Evolutionary conservation across 306 rosid species (phyloP).

Genomic region (Cajanus cajan): DNA sequence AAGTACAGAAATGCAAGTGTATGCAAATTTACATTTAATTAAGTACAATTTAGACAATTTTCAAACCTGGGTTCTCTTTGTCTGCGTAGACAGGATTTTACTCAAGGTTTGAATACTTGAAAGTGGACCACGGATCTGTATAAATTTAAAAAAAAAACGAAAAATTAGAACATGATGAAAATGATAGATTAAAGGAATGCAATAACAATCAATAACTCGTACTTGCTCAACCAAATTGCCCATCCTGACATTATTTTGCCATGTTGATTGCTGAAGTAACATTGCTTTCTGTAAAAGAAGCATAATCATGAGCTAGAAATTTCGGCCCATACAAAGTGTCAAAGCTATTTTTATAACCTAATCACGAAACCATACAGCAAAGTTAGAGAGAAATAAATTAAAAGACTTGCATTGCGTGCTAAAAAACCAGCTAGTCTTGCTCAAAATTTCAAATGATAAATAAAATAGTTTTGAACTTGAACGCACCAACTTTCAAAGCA

Average conservation of each 20-base stretch:
- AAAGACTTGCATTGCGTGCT: slow-evolving; percentile 1
- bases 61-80: slow-evolving; percentile 79
- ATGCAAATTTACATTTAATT: slow-evolving; percentile 18
- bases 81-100: slow-evolving; percentile 78
- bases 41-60: slow-evolving; percentile 6
- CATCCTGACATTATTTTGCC: slow-evolving; percentile 93
- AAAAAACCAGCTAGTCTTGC: background rate
- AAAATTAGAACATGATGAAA: slow-evolving; percentile 30
- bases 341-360: background rate
- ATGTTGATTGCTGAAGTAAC: slow-evolving; percentile 88
- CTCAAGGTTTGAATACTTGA: slow-evolving; percentile 85
- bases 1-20: background rate
- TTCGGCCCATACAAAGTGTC: background rate
- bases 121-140: slow-evolving; percentile 91
- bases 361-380: slow-evolving; percentile 4
- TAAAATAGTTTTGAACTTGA: background rate
- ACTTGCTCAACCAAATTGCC: slow-evolving; percentile 84
- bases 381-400: slow-evolving; percentile 12
- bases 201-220: slow-evolving; percentile 21
- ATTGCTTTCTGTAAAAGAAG: slow-evolving; percentile 71
- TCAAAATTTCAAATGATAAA: slow-evolving; percentile 16
- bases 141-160: slow-evolving; percentile 10
- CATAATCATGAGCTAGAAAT: slow-evolving; percentile 21
- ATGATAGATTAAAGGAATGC: background rate
- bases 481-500: slow-evolving; percentile 23